phyloP scores from a whole-genome alignment of 164 flowering plant genomes.

The Cinnamomum micranthum region DNA sequence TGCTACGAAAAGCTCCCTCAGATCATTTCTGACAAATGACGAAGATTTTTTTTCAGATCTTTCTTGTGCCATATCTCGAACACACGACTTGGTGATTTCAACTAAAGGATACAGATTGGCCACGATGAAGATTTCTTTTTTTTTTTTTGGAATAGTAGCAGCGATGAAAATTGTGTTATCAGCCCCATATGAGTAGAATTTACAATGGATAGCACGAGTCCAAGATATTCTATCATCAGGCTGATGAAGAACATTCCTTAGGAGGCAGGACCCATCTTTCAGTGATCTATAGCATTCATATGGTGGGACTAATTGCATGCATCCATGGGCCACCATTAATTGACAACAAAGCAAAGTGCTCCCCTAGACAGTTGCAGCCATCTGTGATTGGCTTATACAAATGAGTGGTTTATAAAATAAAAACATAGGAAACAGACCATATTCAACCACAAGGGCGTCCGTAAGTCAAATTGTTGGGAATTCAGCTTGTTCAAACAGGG shows the following conservation, averaged over 20 bases:
- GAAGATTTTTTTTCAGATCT: background rate
- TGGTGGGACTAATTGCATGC: background rate
- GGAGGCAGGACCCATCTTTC: background rate
- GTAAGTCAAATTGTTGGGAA: background rate
- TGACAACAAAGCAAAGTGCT: background rate
- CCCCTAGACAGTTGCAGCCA: background rate
- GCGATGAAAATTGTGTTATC: no score
- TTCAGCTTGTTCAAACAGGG: background rate
- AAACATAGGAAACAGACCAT: background rate
- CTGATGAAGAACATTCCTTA: background rate
- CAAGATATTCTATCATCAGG: background rate
- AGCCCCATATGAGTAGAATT: no score
- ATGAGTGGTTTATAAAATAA: no score
- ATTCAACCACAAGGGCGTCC: no score
- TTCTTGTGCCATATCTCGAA: no score
- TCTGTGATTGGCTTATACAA: background rate
- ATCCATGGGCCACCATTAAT: background rate
- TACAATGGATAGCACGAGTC: no score
- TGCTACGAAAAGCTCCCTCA: background rate
- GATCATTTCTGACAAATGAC: background rate
- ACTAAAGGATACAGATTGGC: no score
- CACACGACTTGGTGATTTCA: no score
- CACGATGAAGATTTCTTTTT: no score
- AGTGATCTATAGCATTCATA: background rate
- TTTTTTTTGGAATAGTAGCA: no score